A percentile compares a stretch with the other conserved stretches of the same genome.
These are phyloP conservation scores for Lactifluus echinatus DNA, from an alignment of 768 basidiomycete genomes.

Conservation along the genomic window DNA sequence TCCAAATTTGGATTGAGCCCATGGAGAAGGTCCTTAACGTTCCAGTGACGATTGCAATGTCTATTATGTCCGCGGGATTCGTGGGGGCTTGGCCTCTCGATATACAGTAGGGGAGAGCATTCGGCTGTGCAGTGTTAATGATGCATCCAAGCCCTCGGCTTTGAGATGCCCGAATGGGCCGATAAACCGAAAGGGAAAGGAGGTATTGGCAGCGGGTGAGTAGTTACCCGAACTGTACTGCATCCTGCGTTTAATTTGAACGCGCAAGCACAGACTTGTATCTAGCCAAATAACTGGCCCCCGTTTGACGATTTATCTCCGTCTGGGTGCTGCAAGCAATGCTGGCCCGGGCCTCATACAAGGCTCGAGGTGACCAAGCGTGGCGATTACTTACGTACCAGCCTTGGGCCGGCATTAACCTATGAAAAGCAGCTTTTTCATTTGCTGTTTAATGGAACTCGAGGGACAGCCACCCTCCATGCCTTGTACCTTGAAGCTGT, in stretches of 20 bases:
- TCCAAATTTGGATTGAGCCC: too few relatives aligned
- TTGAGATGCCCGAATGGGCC: conserved; percentile 83
- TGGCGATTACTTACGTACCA: neutral
- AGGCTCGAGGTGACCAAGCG: neutral
- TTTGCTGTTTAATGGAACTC: conserved; percentile 71
- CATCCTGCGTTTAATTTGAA: conserved; percentile 49
- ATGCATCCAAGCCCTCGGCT: conserved; percentile 55
- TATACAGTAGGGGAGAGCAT: conserved; percentile 85
- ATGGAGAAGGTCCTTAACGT: too few relatives aligned
- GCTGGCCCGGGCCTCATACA: conserved; percentile 52
- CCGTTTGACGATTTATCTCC: conserved; percentile 66
- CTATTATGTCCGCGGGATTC: too few relatives aligned
- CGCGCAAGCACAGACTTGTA: conserved; percentile 53
- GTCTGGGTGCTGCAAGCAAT: conserved; percentile 44
- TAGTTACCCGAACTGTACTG: neutral
- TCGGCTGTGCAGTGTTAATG: conserved; percentile 43
- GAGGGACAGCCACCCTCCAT: conserved; percentile 29
- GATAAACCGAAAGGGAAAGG: conserved; percentile 69
- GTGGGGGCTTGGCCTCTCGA: too few relatives aligned
- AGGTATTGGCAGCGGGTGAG: conserved; percentile 57
- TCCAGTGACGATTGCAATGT: too few relatives aligned
- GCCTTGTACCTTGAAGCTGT: conserved; percentile 42
- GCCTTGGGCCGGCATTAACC: too few relatives aligned
- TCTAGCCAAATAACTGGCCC: conserved; percentile 72
- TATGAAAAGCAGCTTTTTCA: conserved; percentile 62